phyloP scores from a whole-genome alignment of 768 basidiomycete species.

The Hirschioporus abietinus region DNA sequence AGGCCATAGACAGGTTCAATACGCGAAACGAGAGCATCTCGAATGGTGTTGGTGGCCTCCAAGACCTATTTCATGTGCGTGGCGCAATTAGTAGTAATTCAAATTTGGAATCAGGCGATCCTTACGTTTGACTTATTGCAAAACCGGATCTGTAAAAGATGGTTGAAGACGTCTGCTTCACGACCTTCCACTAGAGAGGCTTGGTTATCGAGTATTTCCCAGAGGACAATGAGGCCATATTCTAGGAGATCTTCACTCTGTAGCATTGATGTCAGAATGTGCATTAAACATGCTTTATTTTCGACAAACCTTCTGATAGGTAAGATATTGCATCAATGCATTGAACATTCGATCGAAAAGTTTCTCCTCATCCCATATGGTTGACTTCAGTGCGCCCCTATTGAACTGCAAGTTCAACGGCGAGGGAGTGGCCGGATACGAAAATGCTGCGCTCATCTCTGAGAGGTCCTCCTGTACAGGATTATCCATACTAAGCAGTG shows the following conservation, averaged over 20 bases:
- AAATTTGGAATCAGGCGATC: slow-evolving; percentile 5
- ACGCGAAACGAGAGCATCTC: slow-evolving; percentile 64
- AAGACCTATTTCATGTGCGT: slow-evolving; percentile 47
- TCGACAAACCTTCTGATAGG: slow-evolving; percentile 1
- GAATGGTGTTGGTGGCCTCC: slow-evolving; percentile 77
- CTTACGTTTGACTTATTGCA: slow-evolving; percentile 62
- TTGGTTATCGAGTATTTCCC: slow-evolving; percentile 81
- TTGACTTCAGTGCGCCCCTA: slow-evolving; percentile 36
- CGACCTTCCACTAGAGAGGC: slow-evolving; percentile 67
- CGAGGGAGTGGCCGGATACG: slow-evolving; percentile 52
- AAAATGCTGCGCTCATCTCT: slow-evolving; percentile 43
- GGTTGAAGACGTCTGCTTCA: slow-evolving; percentile 70
- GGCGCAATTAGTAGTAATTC: slow-evolving; percentile 5
- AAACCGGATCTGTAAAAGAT: slow-evolving; percentile 67
- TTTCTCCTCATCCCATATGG: slow-evolving; percentile 71
- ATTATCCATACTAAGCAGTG: slow-evolving; percentile 56
- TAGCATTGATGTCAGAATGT: slow-evolving; percentile 3
- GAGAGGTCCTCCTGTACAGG: slow-evolving; percentile 48
- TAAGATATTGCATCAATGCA: slow-evolving; percentile 49
- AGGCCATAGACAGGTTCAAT: slow-evolving; percentile 83
- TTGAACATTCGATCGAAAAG: slow-evolving; percentile 67
- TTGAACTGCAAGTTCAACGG: slow-evolving; percentile 40
- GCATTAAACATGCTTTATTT: slow-evolving; percentile 5
- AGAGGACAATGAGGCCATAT: slow-evolving; percentile 75
- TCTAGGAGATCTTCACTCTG: slow-evolving; percentile 64